Evolutionary conservation across 2,329 filamentous ascomycete genomes (phyloP), one percentile per base, ranked within the genome.

Genomic region (Aspergillus sp.): DNA sequence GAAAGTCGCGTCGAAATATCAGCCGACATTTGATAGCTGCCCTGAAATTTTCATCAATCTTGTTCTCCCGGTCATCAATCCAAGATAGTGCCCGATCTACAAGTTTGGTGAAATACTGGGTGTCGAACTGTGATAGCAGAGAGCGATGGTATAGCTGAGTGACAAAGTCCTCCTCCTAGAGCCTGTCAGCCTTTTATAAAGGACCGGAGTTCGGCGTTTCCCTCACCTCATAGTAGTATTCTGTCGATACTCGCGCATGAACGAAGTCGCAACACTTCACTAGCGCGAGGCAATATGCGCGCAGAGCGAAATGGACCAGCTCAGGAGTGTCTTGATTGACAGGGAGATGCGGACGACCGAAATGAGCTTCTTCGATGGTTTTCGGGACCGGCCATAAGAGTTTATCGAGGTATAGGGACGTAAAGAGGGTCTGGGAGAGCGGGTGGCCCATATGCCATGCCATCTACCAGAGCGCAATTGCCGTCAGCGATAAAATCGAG

Each of bases 371-470:
- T 3, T 85, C 75, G 22, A 95, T 74, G 4, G 71, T 81, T 33
- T 73, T 76, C 4, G 89, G 86, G 26, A 82, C 79, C 0, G 89
- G 86, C 74, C 85, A 88, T 54, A 96, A 76, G 14, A 99, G 78
- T 45, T 84, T 85, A 63, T 96, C 92, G 51, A 97, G 83, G 69
- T 99, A 94, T 32, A 95, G 79, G 48, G 90, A 96, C 4, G 92
- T 96, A 68, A 97, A 91, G 1, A 99, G 76, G 0, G 94, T 97
- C 69, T 97, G 94, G 1, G 93, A 95, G 8, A 99, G 81, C 1
- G 94, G 91, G 65, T 96, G 92, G n/a, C 95, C 94, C 62, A 90
- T 84, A 68, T 97, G 91, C 92, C 95, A 99, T 56, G 91, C 90
- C 83, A 96, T 95, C 87, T 94, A 64, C 26, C 45, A 49, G 49